Base-by-base conservation (phyloP, 2,329 filamentous ascomycete genomes). In the Cadophora luteo-olivacea region DNA sequence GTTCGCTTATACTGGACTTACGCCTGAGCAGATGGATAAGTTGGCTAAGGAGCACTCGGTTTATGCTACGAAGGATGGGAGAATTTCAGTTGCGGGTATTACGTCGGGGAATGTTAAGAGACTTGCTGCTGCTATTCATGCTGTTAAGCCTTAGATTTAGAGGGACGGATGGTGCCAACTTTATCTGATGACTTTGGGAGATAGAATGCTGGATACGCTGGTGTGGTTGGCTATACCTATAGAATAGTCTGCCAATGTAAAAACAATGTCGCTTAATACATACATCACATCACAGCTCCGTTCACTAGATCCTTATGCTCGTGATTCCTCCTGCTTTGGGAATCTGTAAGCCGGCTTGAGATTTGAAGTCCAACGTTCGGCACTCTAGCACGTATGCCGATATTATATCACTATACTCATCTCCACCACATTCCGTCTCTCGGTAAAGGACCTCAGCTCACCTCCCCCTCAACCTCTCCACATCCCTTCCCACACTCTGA, bases 1-100 rank as follows among this genome's bases (percentile, higher is more conserved):
- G 96, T 99, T 99, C 79, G 95, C 96, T 76, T 99, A 97, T 87
- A 99, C 96, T 64, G 96, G 96, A 71, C 85, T 99, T 77, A 95
- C 86, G 76, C 85, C 94, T 66, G 91, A 95, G 83, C 92, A 97
- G 85, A 97, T 98, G 93, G 92, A 95, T 66, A 85, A 84, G 77
- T 86, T 99, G 71, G 93, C 94, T 75, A 94, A 97, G 86, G 93
- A 98, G 86, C 93, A 96, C 87, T 97, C 93, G 70, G 95, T 99
- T 77, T 99, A 99, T 81, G 95, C 94, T 74, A 98, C 96, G 82
- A 96, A 93, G 86, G 92, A 96, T 79, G 92, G 92, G 76, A 88
- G 92, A 78, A 96, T 96, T 80, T 94, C 91, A 58, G 92, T 96
- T 65, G 92, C 92, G 57, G 92, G 92, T 75, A 95, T 96, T 81